Percentiles rank a stretch among this genome's conserved stretches.
Conservation (phyloP, 768 basidiomycete genomes). For the Pleurotus cornucopiae region DNA sequence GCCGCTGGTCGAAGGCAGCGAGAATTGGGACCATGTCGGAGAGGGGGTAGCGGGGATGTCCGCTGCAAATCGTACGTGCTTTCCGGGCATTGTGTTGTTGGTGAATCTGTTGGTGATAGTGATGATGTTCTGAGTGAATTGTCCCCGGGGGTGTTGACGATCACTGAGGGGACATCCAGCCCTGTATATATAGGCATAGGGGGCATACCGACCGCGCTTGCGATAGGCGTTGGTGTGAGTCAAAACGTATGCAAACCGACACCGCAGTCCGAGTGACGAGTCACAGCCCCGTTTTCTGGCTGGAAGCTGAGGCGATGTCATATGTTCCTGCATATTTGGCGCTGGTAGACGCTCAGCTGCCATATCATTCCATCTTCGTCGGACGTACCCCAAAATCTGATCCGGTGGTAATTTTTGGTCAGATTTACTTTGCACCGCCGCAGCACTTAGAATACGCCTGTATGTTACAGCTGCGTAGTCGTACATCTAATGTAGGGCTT, state of each 20-base stretch:
- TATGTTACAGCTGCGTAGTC: not conserved
- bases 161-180: too few relatives aligned
- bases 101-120: not conserved
- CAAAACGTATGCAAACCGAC: not conserved
- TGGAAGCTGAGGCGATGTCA: not conserved
- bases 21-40: conserved; percentile 29
- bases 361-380: not conserved
- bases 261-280: not conserved
- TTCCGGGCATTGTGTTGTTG: conserved; percentile 15
- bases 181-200: too few relatives aligned
- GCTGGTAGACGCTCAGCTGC: not conserved
- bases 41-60: conserved; percentile 33
- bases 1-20: conserved; percentile 31
- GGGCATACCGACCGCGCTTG: not conserved
- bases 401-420: too few relatives aligned
- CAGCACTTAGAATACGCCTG: not conserved
- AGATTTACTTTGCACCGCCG: too few relatives aligned
- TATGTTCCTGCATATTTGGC: not conserved
- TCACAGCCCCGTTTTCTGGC: conserved; percentile 3
- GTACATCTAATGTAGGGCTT: too few relatives aligned
- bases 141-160: too few relatives aligned
- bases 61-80: conserved; percentile 40
- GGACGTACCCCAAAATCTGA: not conserved
- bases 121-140: not conserved
- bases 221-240: conserved; percentile 5